A percentile compares a stretch with the other conserved stretches of the same genome.
Conservation (phyloP, 2,329 filamentous ascomycete species). For the Aspergillus fumigatus region DNA sequence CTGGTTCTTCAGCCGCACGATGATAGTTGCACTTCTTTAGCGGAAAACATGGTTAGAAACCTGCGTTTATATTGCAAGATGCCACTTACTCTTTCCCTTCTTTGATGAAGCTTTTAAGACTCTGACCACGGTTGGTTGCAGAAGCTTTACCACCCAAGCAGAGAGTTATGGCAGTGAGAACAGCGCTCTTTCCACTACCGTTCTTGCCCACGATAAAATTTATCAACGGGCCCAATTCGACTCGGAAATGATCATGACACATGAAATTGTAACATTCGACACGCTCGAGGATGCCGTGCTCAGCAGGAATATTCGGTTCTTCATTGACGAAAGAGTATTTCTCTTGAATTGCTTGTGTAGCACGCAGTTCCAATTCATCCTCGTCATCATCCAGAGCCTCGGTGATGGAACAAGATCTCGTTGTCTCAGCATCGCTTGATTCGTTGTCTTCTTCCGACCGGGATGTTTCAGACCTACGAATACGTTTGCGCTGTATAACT, state of each 20-base stretch:
- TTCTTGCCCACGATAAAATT: slow-evolving; percentile 99
- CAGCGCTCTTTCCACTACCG: slow-evolving; percentile 94
- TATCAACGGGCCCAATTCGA: slow-evolving; percentile 85
- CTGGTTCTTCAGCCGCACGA: slow-evolving; percentile 86
- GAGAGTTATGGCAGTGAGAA: slow-evolving; percentile 85
- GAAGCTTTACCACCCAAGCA: slow-evolving; percentile 94
- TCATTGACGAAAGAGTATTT: slow-evolving; percentile 45
- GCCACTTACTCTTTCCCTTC: slow-evolving; percentile 68
- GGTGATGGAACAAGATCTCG: slow-evolving; percentile 10
- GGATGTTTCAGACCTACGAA: slow-evolving; percentile 30
- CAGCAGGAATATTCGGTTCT: slow-evolving; percentile 68
- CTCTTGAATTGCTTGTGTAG: slow-evolving; percentile 59
- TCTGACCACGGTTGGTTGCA: slow-evolving; percentile 85
- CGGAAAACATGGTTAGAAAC: slow-evolving; percentile 5
- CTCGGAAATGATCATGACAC: slow-evolving; percentile 80
- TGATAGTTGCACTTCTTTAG: slow-evolving; percentile 54
- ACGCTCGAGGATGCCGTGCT: slow-evolving; percentile 82
- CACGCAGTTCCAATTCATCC: slow-evolving; percentile 50
- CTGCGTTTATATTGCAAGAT: background rate
- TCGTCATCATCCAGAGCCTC: slow-evolving; percentile 30
- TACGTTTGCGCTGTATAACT: slow-evolving; percentile 39
- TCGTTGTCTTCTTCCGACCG: slow-evolving; percentile 12
- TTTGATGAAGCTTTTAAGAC: slow-evolving; percentile 85
- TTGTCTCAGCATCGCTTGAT: slow-evolving; percentile 18
- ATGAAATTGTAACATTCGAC: slow-evolving; percentile 92